Base-by-base conservation (phyloP, 2,329 filamentous ascomycete genomes). In the Botrytis medusae region DNA sequence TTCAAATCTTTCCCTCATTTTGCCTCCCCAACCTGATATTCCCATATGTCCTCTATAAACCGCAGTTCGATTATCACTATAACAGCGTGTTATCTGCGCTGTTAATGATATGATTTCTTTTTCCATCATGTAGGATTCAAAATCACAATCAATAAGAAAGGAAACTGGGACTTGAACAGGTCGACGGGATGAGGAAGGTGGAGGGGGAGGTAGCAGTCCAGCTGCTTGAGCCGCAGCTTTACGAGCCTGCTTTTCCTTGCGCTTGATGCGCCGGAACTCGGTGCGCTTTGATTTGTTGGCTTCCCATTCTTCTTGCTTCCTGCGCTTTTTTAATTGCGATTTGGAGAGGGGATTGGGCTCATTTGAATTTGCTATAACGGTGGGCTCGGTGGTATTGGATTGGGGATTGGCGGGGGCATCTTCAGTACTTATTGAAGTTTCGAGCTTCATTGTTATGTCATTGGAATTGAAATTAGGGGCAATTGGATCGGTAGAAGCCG, bases 91-190 rank as follows among this genome's bases (percentile, higher is more conserved):
- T 75, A 99, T 86, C 82, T 99, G 96, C 73, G 90, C 89, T 1
- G 89, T 89, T 20, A 99, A 87, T 7, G 94, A 97, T 72, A 95
- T 90, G 44, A 93, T 86, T 83, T 99, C 96, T 77, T 92, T 92
- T 54, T 95, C 92, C 69, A 87, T 87, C 96, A 99, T 99, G 80
- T 95, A 88, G 60, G 92, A 86, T 81, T 99, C 95, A 81, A 97
- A 99, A 77, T 93, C 90, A 83, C 95, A 98, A 84, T 99, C 96
- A 75, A 99, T 85, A 74, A 99, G 86, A 77, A 99, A 85, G 0
- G 93, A 89, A 34, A 98, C 84, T 2, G 95, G 94, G 0, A 97
- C 87, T 72, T 90, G 88, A 67, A 86, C 84, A 61, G 83, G 78
- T 67, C 78, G 71, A 18, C 71, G 71, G 7, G 71, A 61, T 22